These are phyloP conservation scores for Penicillium freii DNA, from an alignment of 2,329 filamentous ascomycete species.

Conservation along the genomic window DNA sequence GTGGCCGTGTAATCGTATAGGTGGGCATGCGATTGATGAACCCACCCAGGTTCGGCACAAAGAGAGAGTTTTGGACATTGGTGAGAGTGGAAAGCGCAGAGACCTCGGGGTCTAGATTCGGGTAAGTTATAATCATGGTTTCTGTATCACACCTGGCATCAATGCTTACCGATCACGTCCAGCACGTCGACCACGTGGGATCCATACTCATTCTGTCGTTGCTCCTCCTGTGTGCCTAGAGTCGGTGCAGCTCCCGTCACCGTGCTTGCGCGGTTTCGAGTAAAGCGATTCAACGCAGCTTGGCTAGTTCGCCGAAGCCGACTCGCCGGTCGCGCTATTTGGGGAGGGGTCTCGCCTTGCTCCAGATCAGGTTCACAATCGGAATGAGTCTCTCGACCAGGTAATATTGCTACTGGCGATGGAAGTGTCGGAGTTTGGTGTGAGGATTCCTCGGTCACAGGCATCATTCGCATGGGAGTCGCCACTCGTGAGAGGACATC, in stretches of 20 bases:
- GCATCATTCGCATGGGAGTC: slow-evolving; percentile 30
- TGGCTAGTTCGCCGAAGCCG: slow-evolving; percentile 36
- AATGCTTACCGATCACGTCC: slow-evolving; percentile 62
- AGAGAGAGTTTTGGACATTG: slow-evolving; percentile 87
- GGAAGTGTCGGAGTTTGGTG: slow-evolving; percentile 16
- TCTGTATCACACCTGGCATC: not conserved
- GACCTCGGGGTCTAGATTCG: slow-evolving; percentile 69
- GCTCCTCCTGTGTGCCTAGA: slow-evolving; percentile 7
- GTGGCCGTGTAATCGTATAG: slow-evolving; percentile 65
- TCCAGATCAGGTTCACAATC: slow-evolving; percentile 10
- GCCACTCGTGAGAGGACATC: slow-evolving; percentile 22
- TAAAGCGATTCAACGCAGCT: slow-evolving; percentile 32
- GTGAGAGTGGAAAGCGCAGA: slow-evolving; percentile 79
- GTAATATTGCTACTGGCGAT: slow-evolving; percentile 4
- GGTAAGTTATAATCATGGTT: slow-evolving; percentile 24
- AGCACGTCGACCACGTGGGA: slow-evolving; percentile 64
- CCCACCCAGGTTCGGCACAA: slow-evolving; percentile 75
- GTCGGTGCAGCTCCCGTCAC: slow-evolving; percentile 24
- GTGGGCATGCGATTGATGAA: slow-evolving; percentile 75
- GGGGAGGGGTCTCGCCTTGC: slow-evolving; percentile 16
- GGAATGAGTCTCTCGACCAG: not conserved
- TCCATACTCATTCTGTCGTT: slow-evolving; percentile 52
- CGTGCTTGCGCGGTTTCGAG: slow-evolving; percentile 36
- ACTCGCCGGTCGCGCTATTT: slow-evolving; percentile 15
- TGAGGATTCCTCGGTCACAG: slow-evolving; percentile 36